Conservation (phyloP, 306 rosid genomes). For the Cucurbita argyrosperma region DNA sequence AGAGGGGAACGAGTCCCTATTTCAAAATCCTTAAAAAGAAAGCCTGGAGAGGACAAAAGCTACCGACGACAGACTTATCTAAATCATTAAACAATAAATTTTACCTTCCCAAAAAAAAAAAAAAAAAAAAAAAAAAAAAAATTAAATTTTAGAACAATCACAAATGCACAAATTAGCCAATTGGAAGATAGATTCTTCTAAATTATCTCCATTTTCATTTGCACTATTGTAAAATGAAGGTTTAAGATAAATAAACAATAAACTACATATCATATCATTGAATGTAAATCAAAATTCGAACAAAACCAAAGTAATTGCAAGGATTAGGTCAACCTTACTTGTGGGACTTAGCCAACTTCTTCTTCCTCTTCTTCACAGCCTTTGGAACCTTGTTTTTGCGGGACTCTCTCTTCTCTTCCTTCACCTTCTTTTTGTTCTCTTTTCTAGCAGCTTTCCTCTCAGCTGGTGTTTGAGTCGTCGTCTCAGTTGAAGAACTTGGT, state of each 20-base stretch:
- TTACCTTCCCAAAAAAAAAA: too few relatives aligned
- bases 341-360: conserved; percentile 52
- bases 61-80: too few relatives aligned
- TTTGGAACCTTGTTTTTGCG: conserved; percentile 66
- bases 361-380: conserved; percentile 69
- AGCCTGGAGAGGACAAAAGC: too few relatives aligned
- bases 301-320: background rate
- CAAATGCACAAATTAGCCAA: too few relatives aligned
- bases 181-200: background rate
- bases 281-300: background rate
- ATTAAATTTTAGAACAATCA: too few relatives aligned
- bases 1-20: too few relatives aligned
- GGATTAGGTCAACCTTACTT: conserved; percentile 8
- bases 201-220: background rate
- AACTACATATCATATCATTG: background rate
- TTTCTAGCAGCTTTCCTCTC: conserved; percentile 76
- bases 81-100: too few relatives aligned
- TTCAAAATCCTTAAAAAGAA: too few relatives aligned
- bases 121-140: too few relatives aligned
- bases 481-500: conserved; percentile 11
- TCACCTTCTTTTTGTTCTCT: conserved; percentile 77
- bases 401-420: conserved; percentile 80
- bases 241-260: background rate
- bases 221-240: background rate
- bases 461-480: conserved; percentile 14